Evolutionary conservation across 345 rosid genomes (phyloP).

Genomic region (Heritiera littoralis): DNA sequence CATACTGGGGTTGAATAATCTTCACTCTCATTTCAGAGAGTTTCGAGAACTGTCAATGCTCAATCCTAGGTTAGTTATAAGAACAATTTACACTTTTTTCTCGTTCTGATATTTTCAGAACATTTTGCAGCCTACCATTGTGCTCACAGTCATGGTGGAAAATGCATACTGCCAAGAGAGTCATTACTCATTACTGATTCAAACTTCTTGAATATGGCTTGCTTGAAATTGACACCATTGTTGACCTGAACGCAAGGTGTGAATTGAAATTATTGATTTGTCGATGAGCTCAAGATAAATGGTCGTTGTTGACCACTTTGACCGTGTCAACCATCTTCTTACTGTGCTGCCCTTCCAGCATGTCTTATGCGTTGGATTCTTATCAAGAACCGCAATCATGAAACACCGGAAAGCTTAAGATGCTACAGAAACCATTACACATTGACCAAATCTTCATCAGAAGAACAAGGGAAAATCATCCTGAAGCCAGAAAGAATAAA

Average conservation of each 20-base stretch:
- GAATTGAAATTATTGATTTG: background rate
- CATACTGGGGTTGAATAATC: background rate
- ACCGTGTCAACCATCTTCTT: slow-evolving; percentile 1
- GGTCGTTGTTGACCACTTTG: background rate
- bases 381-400: background rate
- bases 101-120: background rate
- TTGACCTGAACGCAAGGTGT: no score
- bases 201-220: background rate
- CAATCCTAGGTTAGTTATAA: background rate
- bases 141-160: no score
- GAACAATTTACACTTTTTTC: background rate
- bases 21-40: background rate
- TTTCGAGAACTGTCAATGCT: background rate
- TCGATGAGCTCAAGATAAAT: background rate
- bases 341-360: background rate
- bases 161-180: no score
- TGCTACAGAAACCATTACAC: background rate
- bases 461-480: background rate
- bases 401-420: background rate
- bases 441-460: slow-evolving; percentile 8
- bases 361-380: background rate
- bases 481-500: slow-evolving; percentile 1
- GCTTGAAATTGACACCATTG: background rate
- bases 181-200: no score
- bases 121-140: background rate